These are phyloP conservation scores for Fraxinus sp. DNA, from an alignment of 305 asterid genomes.

Conservation along the genomic window DNA sequence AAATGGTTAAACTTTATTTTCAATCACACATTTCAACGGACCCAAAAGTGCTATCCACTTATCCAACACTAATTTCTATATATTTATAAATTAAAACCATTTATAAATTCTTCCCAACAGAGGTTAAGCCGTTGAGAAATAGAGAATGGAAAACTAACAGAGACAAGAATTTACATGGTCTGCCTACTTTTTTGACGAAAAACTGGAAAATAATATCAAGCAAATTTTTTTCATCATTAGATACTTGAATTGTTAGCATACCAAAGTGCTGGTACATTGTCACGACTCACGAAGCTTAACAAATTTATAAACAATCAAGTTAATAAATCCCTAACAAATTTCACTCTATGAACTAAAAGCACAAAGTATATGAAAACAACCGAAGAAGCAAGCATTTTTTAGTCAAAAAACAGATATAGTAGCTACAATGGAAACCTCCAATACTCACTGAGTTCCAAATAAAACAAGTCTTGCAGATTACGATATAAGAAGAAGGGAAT, in stretches of 20 bases:
- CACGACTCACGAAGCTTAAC: background rate
- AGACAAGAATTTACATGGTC: background rate
- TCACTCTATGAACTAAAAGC: background rate
- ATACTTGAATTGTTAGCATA: background rate
- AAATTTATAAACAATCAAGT: constrained; percentile 8
- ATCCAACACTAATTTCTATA: background rate
- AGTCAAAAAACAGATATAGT: constrained; percentile 14
- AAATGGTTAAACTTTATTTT: background rate
- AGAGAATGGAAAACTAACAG: background rate
- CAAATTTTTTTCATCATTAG: background rate
- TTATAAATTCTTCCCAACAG: background rate
- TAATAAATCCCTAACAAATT: background rate
- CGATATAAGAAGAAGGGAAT: constrained; percentile 5
- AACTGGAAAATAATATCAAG: background rate
- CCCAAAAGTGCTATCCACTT: background rate
- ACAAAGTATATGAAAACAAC: background rate
- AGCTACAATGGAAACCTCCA: background rate
- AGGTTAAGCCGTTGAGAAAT: background rate
- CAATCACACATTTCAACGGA: background rate
- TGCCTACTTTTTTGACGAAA: background rate
- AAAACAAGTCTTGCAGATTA: background rate
- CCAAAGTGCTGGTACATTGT: background rate
- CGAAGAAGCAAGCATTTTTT: background rate
- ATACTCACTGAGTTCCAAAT: background rate
- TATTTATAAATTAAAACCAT: too few species aligned